These are phyloP conservation scores for Peronospora farinosa DNA, from an alignment of 352 stramenopile genomes.

Conservation along the genomic window DNA sequence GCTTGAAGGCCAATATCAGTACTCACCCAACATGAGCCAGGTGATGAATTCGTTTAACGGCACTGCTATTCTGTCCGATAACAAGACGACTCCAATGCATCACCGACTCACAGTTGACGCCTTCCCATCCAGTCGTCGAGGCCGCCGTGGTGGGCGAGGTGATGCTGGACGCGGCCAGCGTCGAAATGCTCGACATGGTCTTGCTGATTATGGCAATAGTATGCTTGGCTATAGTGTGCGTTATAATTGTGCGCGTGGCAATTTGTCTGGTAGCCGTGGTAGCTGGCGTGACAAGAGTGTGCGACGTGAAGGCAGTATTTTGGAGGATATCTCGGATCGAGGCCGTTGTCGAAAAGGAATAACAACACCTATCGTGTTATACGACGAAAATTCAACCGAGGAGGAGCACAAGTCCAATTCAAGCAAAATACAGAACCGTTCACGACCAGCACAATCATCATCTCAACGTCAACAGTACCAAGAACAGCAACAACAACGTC, in stretches of 20 bases:
- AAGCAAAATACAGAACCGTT: conserved; percentile 10
- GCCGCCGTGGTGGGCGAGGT: not conserved
- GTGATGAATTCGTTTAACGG: conserved; percentile 26
- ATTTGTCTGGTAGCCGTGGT: not conserved
- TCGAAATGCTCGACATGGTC: conserved; percentile 1
- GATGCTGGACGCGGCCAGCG: not conserved
- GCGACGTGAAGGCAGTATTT: conserved; percentile 4
- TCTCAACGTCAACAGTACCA: conserved; percentile 3
- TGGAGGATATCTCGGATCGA: conserved; percentile 25
- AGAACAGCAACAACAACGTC: conserved; percentile 13
- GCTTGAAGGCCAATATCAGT: conserved; percentile 30
- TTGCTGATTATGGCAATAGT: conserved; percentile 1
- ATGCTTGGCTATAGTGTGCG: not conserved
- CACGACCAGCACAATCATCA: not conserved
- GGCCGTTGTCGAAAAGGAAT: conserved; percentile 17
- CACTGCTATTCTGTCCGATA: conserved; percentile 37
- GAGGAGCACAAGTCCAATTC: conserved; percentile 25
- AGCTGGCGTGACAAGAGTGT: conserved; percentile 1
- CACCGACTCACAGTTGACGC: conserved; percentile 30
- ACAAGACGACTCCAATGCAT: conserved; percentile 24
- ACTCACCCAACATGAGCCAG: conserved; percentile 29
- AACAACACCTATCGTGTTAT: conserved; percentile 33
- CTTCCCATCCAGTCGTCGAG: conserved; percentile 18
- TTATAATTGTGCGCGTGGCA: not conserved
- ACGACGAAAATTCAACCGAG: conserved; percentile 23